Percentiles rank a stretch among this genome's conserved stretches.
Evolutionary conservation across 306 rosid species (phyloP).

Genomic region (Begonia peltatifolia): DNA sequence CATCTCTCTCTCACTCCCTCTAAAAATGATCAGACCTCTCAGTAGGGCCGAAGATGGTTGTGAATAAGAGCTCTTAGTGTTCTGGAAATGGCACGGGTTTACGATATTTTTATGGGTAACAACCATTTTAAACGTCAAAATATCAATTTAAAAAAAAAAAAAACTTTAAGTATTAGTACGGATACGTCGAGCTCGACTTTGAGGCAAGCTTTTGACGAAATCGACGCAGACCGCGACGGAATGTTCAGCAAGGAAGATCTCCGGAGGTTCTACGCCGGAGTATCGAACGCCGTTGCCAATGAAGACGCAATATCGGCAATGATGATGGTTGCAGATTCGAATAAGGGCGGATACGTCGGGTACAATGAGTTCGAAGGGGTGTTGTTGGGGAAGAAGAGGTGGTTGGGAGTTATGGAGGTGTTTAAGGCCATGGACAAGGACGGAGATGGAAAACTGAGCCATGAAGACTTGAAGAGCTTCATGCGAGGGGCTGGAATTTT

Average conservation of each 20-base stretch:
- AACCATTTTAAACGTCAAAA: too few species aligned
- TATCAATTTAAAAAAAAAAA: too few species aligned
- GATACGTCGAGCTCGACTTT: constrained; percentile 18
- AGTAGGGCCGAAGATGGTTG: too few species aligned
- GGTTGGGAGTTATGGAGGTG: constrained; percentile 47
- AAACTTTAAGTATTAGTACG: too few species aligned
- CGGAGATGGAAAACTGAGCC: constrained; percentile 79
- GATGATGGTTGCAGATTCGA: constrained; percentile 73
- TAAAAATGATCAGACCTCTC: too few species aligned
- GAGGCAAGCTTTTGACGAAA: constrained; percentile 59
- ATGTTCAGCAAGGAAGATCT: constrained; percentile 76
- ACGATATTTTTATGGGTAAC: too few species aligned
- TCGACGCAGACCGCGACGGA: constrained; percentile 71
- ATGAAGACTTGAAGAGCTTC: constrained; percentile 48
- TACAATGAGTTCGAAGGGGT: constrained; percentile 86
- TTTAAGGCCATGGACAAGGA: constrained; percentile 79
- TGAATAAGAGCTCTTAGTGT: too few species aligned
- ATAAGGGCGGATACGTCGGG: constrained; percentile 66
- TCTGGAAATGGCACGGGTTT: too few species aligned
- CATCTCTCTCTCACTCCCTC: too few species aligned
- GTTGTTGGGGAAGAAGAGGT: constrained; percentile 13
- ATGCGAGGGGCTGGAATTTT: constrained; percentile 50
- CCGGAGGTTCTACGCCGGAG: constrained; percentile 36
- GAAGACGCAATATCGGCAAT: constrained; percentile 47
- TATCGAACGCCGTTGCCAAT: constrained; percentile 13